Evolutionary conservation across 495 filamentous ascomycete species (phyloP).

Genomic region (Entonaema liquescens): DNA sequence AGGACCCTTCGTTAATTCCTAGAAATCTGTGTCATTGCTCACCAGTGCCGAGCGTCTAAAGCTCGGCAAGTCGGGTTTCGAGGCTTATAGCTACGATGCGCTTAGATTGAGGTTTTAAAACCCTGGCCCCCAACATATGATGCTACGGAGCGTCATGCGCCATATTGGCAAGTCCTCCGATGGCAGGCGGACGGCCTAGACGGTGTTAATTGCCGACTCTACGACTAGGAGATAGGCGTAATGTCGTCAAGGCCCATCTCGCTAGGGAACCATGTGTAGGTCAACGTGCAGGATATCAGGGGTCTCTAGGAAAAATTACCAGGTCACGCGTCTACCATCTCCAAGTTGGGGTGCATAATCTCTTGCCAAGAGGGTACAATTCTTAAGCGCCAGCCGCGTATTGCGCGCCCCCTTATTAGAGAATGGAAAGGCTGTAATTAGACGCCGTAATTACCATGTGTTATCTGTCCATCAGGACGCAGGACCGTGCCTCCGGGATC

Average conservation of each 20-base stretch:
- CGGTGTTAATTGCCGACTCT: constrained; percentile 35
- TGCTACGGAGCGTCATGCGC: constrained; percentile 37
- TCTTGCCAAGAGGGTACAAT: constrained; percentile 21
- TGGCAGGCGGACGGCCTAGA: constrained; percentile 22
- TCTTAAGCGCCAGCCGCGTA: constrained; percentile 25
- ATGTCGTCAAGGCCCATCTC: constrained; percentile 6
- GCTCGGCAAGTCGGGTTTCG: constrained; percentile 22
- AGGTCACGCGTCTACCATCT: constrained; percentile 34
- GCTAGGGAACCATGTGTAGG: constrained; percentile 12
- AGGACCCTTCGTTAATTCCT: background rate
- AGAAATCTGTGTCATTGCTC: background rate
- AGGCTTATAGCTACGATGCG: constrained; percentile 6
- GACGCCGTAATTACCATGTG: constrained; percentile 30
- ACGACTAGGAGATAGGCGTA: constrained; percentile 9
- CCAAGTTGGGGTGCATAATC: constrained; percentile 39
- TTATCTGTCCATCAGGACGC: constrained; percentile 38
- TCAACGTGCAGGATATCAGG: constrained; percentile 22
- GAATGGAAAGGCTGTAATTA: constrained; percentile 11
- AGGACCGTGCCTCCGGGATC: constrained; percentile 44
- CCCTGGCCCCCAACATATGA: constrained; percentile 16
- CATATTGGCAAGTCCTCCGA: constrained; percentile 33
- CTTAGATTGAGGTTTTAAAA: constrained; percentile 9
- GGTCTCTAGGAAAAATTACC: constrained; percentile 15
- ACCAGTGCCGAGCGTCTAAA: constrained; percentile 15
- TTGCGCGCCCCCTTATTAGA: constrained; percentile 16